Conservation (phyloP, 2,329 filamentous ascomycete genomes). For the Rhynchosporium secalis region DNA sequence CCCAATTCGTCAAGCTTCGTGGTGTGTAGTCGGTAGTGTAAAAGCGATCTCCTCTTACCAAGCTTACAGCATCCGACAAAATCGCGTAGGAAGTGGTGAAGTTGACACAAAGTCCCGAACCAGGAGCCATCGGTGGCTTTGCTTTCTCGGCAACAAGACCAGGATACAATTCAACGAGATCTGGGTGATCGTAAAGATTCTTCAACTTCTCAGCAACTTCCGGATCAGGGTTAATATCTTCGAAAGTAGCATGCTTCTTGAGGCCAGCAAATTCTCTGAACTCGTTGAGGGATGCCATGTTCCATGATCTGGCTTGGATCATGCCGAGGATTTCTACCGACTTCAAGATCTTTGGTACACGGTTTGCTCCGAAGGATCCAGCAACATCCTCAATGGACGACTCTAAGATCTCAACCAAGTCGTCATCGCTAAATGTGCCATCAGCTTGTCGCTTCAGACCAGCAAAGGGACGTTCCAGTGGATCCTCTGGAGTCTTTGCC, state of each 20-base stretch:
- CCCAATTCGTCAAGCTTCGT: constrained; percentile 78
- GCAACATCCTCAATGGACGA: constrained; percentile 76
- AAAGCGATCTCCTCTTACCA: constrained; percentile 60
- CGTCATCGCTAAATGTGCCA: constrained; percentile 73
- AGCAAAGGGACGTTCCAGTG: constrained; percentile 66
- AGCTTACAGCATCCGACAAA: constrained; percentile 58
- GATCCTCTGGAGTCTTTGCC: constrained; percentile 61
- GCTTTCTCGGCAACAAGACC: constrained; percentile 63
- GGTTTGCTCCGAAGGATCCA: constrained; percentile 67
- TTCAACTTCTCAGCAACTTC: constrained; percentile 65
- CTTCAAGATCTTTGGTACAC: constrained; percentile 72
- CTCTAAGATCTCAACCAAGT: constrained; percentile 69
- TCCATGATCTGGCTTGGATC: constrained; percentile 74
- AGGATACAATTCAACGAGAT: constrained; percentile 67
- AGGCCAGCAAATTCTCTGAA: constrained; percentile 81
- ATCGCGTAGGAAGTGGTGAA: constrained; percentile 57
- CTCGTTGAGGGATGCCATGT: constrained; percentile 73
- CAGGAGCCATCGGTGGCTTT: constrained; percentile 52
- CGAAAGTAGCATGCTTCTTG: constrained; percentile 73
- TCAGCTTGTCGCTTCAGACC: constrained; percentile 63
- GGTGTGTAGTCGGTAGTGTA: constrained; percentile 55
- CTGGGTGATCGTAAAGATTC: constrained; percentile 61
- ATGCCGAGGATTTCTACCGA: constrained; percentile 81
- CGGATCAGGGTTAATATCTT: constrained; percentile 80
- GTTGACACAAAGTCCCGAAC: constrained; percentile 52